Conservation (phyloP, 176 grass and related monocot species). For the Cocos nucifera region DNA sequence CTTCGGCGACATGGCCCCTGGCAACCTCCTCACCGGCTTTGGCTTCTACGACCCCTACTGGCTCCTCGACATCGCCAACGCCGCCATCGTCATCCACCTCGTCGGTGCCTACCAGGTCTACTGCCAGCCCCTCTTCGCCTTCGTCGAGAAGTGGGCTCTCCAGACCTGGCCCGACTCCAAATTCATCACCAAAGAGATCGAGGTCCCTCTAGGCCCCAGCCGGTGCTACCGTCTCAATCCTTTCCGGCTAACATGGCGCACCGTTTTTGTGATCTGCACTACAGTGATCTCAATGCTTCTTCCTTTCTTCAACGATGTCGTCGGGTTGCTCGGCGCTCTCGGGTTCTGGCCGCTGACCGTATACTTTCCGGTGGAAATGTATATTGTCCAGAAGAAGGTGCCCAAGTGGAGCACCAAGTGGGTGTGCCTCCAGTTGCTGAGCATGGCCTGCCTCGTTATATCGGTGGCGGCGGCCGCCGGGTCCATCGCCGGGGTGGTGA, state of each 20-base stretch:
- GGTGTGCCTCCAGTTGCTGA: constrained; percentile 75
- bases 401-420: constrained; percentile 50
- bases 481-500: constrained; percentile 60
- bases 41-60: constrained; percentile 50
- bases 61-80: constrained; percentile 46
- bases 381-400: constrained; percentile 71
- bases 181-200: constrained; percentile 45
- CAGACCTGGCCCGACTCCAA: constrained; percentile 45
- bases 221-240: constrained; percentile 46
- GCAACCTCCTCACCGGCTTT: constrained; percentile 45
- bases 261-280: constrained; percentile 58
- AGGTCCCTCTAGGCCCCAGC: constrained; percentile 26
- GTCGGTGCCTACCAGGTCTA: constrained; percentile 61
- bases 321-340: constrained; percentile 65
- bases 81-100: constrained; percentile 43
- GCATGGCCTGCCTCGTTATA: constrained; percentile 55
- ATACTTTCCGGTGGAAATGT: constrained; percentile 72
- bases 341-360: constrained; percentile 51
- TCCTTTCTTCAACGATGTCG: constrained; percentile 95
- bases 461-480: constrained; percentile 49
- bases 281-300: constrained; percentile 91
- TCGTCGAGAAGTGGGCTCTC: constrained; percentile 78
- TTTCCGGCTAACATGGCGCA: constrained; percentile 56
- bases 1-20: constrained; percentile 34
- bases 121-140: constrained; percentile 89